These are phyloP conservation scores for Scopulariopsis brevicaulis DNA, from an alignment of 2,329 filamentous ascomycete species.

Conservation along the genomic window DNA sequence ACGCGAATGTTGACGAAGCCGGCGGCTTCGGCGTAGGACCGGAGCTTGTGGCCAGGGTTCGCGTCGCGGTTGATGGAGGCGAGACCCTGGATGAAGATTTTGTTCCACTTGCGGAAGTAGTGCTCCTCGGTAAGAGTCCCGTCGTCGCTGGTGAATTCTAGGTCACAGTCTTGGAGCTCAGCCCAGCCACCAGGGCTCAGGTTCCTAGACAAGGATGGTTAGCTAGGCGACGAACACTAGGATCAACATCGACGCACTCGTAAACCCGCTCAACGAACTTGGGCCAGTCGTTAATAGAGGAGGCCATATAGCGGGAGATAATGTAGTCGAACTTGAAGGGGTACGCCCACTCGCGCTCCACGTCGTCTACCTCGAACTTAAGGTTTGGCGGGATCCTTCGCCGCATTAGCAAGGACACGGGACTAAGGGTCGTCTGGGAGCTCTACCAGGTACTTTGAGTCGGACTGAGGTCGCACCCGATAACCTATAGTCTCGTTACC, in stretches of 20 bases:
- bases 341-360: slow-evolving; percentile 44
- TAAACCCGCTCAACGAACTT: slow-evolving; percentile 31
- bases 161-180: slow-evolving; percentile 40
- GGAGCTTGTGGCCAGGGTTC: slow-evolving; percentile 17
- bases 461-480: slow-evolving; percentile 28
- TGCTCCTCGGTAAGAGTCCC: slow-evolving; percentile 11
- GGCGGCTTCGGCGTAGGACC: slow-evolving; percentile 19
- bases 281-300: slow-evolving; percentile 45
- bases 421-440: not conserved
- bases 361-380: slow-evolving; percentile 44
- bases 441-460: slow-evolving; percentile 24
- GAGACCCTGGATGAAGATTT: slow-evolving; percentile 13
- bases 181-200: slow-evolving; percentile 43
- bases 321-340: slow-evolving; percentile 46
- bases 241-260: slow-evolving; percentile 21
- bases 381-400: slow-evolving; percentile 37
- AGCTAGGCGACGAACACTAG: not conserved
- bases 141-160: slow-evolving; percentile 14
- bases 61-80: slow-evolving; percentile 10
- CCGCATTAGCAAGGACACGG: not conserved
- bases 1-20: slow-evolving; percentile 41
- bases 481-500: slow-evolving; percentile 14
- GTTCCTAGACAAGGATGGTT: slow-evolving; percentile 21
- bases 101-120: slow-evolving; percentile 11
- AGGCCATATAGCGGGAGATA: slow-evolving; percentile 44